A percentile compares a stretch with the other conserved stretches of the same genome.
Conservation (phyloP, 2,329 filamentous ascomycete species). For the Geosmithia morbida region DNA sequence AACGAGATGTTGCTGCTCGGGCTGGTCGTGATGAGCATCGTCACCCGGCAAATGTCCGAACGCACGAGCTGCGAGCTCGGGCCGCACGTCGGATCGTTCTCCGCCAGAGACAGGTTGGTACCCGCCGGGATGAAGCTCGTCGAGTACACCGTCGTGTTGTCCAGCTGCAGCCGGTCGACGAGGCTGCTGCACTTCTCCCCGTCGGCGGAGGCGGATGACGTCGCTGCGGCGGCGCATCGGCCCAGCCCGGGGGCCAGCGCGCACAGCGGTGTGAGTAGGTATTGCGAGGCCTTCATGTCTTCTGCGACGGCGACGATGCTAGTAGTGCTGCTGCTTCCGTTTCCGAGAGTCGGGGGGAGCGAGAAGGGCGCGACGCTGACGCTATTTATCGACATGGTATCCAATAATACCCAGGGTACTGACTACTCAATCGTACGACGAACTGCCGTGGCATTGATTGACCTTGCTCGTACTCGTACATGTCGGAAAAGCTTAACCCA, state of each 20-base stretch:
- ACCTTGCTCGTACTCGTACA: no score
- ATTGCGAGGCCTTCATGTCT: neutral
- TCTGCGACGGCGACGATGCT: no score
- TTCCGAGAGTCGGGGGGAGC: no score
- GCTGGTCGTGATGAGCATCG: slow-evolving; percentile 10
- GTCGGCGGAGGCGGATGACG: neutral
- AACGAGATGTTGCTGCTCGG: slow-evolving; percentile 25
- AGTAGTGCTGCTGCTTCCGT: no score
- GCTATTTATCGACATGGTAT: no score
- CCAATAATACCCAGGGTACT: no score
- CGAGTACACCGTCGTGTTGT: slow-evolving; percentile 18
- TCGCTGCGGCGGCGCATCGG: neutral
- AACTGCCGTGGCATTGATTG: no score
- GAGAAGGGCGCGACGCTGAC: no score
- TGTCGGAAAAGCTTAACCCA: no score
- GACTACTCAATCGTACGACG: no score
- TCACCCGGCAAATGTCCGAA: slow-evolving; percentile 7
- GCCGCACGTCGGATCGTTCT: slow-evolving; percentile 21
- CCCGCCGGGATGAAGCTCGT: slow-evolving; percentile 20
- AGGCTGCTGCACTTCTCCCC: slow-evolving; percentile 8
- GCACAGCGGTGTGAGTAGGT: neutral
- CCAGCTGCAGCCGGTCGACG: slow-evolving; percentile 12
- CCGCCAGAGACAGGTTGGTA: slow-evolving; percentile 19
- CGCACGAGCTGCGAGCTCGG: slow-evolving; percentile 7
- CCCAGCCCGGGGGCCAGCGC: neutral